Base-by-base conservation (phyloP, 345 rosid species). In the Capsella bursapastoris region DNA sequence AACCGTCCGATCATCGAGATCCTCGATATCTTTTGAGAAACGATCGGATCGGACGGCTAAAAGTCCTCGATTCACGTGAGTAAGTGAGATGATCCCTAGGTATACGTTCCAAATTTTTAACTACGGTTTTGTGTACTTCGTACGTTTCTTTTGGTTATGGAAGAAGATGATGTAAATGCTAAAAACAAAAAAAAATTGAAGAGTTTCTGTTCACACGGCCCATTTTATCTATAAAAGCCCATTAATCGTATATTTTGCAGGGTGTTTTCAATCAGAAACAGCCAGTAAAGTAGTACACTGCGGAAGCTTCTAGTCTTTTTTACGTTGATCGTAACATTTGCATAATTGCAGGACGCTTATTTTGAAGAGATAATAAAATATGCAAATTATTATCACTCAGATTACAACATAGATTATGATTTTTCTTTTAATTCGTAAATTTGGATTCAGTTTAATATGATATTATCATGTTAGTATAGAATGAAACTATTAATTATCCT, bases 1-100 rank as follows among this genome's bases (percentile, higher is more conserved):
- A 90, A 86, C 86, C 87, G 86, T 57, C 76, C 85, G 55, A 86
- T 90, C 62, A 75, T 86, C 32, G 89, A 88, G 73, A 83, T 88
- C 34, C 92, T 90, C 35, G 90, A 90, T 41, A 83, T 90, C 38
- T 89, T 82, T 74, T 87, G 78, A 68, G 25, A 43, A 14, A 34
- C 5, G 25, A 22, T 22, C 25, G 25, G 34, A 78, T 78, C 81
- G 28, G 10, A 72, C 64, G 73, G 77, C 7, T 51, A 8, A 25
- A 0, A 78, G 7, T 57, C 48, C 49, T 64, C 48, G 66, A 57
- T 71, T 31, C 7, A 52, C 4, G 47, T 70, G 65, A 37, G 7
- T 53, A 44, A 64, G 14, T 68, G 70, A 43, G 79, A n/a, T 44
- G 57, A 41, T 27, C 37, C 72, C 59, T 68, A 62, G 31, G 25